Conservation (phyloP, 2,329 filamentous ascomycete genomes). For the Aspergillus sp. region DNA sequence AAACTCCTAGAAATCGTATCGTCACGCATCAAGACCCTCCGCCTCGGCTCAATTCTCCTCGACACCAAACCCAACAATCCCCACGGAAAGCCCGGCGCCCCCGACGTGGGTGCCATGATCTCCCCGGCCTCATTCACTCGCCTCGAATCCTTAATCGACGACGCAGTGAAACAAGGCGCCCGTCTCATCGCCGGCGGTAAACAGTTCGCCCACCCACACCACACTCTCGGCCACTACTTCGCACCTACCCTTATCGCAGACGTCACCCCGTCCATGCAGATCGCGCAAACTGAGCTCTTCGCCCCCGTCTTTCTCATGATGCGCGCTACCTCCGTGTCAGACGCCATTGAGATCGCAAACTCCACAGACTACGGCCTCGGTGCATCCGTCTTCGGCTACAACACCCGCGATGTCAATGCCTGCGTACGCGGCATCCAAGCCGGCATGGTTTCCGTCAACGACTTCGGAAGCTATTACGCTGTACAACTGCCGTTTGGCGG, state of each 20-base stretch:
- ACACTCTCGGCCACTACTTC: slow-evolving; percentile 87
- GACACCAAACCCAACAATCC: slow-evolving; percentile 35
- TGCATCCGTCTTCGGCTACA: slow-evolving; percentile 78
- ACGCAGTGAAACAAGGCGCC: slow-evolving; percentile 77
- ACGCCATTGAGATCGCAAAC: slow-evolving; percentile 79
- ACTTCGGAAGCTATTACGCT: slow-evolving; percentile 91
- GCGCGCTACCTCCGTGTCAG: slow-evolving; percentile 63
- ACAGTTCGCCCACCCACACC: slow-evolving; percentile 67
- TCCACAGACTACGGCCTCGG: slow-evolving; percentile 82
- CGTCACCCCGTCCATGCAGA: slow-evolving; percentile 79
- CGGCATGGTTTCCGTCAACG: slow-evolving; percentile 93
- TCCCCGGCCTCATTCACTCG: slow-evolving; percentile 72
- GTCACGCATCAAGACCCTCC: slow-evolving; percentile 71
- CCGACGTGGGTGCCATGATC: slow-evolving; percentile 86
- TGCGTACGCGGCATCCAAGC: slow-evolving; percentile 70
- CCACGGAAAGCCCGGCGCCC: slow-evolving; percentile 26
- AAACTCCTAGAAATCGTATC: slow-evolving; percentile 68
- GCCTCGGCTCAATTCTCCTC: slow-evolving; percentile 69
- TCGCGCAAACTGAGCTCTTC: slow-evolving; percentile 90
- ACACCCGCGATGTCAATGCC: slow-evolving; percentile 59
- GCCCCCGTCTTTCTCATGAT: slow-evolving; percentile 87
- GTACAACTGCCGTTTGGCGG: slow-evolving; percentile 94
- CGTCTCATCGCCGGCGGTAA: slow-evolving; percentile 77
- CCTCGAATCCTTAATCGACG: slow-evolving; percentile 72
- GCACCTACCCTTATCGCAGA: slow-evolving; percentile 85